These are phyloP conservation scores for Fagopyrum esculentum DNA, from an alignment of 148 eudicot genomes.

Conservation along the genomic window DNA sequence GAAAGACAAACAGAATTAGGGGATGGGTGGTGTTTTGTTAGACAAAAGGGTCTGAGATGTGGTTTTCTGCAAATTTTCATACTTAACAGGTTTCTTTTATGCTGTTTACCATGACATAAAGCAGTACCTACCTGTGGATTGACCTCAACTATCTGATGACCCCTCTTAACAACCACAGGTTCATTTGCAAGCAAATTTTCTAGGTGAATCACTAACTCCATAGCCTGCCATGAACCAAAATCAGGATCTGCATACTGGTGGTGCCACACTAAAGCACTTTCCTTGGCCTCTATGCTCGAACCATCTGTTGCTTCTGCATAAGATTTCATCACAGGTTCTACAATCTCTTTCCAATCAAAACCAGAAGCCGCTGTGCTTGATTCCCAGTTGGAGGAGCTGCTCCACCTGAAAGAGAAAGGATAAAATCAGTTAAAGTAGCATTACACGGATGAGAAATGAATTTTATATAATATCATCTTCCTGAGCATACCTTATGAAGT, in stretches of 20 bases:
- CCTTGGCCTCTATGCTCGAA: constrained; percentile 25
- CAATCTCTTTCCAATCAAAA: constrained; percentile 27
- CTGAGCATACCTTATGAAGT: constrained; percentile 21
- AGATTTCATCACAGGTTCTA: constrained; percentile 26
- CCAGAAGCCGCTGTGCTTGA: constrained; percentile 11
- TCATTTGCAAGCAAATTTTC: constrained; percentile 31
- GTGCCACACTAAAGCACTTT: constrained; percentile 32
- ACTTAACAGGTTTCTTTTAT: too few relatives aligned
- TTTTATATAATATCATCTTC: not conserved
- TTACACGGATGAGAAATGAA: too few relatives aligned
- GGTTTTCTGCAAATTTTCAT: not conserved
- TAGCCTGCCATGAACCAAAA: constrained; percentile 23
- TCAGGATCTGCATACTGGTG: constrained; percentile 26
- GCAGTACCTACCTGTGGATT: constrained; percentile 26
- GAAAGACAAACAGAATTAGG: too few relatives aligned
- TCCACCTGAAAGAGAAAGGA: constrained; percentile 19
- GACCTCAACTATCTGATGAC: constrained; percentile 29
- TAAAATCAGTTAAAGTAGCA: not conserved
- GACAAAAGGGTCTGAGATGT: not conserved
- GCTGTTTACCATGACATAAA: not conserved
- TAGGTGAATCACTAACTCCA: constrained; percentile 18
- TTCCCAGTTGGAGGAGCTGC: constrained; percentile 20
- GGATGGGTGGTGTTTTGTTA: not conserved
- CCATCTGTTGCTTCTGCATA: constrained; percentile 32
- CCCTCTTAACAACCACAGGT: constrained; percentile 30